Conservation (phyloP, 2,329 filamentous ascomycete genomes). For the Aspergillus bombycis region DNA sequence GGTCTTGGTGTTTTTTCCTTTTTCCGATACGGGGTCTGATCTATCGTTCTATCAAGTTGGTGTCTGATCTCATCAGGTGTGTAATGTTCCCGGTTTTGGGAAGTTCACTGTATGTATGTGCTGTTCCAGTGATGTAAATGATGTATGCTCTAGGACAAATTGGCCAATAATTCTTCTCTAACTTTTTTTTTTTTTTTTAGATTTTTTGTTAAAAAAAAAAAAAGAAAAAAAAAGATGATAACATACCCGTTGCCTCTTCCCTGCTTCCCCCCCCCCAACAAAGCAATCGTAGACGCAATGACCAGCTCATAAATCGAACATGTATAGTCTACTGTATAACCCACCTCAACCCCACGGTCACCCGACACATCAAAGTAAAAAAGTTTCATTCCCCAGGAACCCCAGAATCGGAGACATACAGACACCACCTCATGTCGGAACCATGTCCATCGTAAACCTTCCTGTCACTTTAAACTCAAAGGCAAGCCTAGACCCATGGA, state of each 20-base stretch:
- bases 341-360: too few relatives aligned
- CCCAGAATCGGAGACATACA: background rate
- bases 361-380: too few relatives aligned
- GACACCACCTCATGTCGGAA: background rate
- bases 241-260: background rate
- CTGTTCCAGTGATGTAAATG: background rate
- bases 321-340: too few relatives aligned
- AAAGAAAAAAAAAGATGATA: background rate
- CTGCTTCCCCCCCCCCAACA: background rate
- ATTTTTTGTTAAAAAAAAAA: too few relatives aligned
- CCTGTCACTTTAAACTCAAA: background rate
- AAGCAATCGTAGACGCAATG: background rate
- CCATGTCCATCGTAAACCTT: background rate
- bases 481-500: background rate
- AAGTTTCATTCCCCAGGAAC: background rate
- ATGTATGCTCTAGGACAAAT: too few relatives aligned
- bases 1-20: background rate
- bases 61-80: background rate
- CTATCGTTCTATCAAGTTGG: background rate
- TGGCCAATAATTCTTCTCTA: too few relatives aligned
- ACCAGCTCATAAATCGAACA: background rate
- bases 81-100: background rate
- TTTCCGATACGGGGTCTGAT: background rate
- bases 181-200: background rate
- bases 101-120: background rate